Evolutionary conservation across 805 yeast species (phyloP), one percentile per base, ranked within the genome.

Genomic region (Lipomyces orientalis): DNA sequence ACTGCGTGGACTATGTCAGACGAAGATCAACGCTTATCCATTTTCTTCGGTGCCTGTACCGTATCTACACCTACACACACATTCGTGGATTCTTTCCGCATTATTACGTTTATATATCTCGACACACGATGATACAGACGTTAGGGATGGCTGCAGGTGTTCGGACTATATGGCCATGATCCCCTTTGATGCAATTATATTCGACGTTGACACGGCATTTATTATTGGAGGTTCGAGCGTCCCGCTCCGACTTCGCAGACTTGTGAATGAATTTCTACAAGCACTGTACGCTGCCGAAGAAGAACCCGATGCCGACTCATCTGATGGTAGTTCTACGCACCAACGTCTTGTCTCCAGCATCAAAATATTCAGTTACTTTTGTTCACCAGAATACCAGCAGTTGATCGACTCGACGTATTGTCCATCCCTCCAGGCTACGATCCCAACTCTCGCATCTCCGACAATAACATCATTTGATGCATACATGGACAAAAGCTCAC

Each of bases 201-300:
- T n/a, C 7, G 68, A 62, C 19, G 22, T 65, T 7, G 70, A 67
- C 37, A 56, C 61, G 5, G 70, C 61, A 2, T 35, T 67, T 2
- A 61, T 67, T 34, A 52, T 61, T 4, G 59, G 63, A 16, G 70
- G 70, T 10, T 19, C 62, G 22, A 57, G 60, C 34, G 39, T 62
- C 39, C 51, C 60, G 7, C 8, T 25, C 22, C 16, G 39, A 9
- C 58, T 65, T 8, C 64, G 60, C n/a, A 37, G 25, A 31, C 37
- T 52, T 33, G 43, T 61, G 14, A 61, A 58, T 43, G 51, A 39
- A 39, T 19, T 64, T 43, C 22, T 43, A 43, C 9, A 43, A 43
- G 49, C 49, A 43, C 16, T 43, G 49, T 43, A 43, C n/a, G 22
- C 49, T 9, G 49, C 49, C 8, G 49, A 43, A 43, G 49, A 43